Conservation (phyloP, 768 basidiomycete species). For the Sistotremastrum suecicum region DNA sequence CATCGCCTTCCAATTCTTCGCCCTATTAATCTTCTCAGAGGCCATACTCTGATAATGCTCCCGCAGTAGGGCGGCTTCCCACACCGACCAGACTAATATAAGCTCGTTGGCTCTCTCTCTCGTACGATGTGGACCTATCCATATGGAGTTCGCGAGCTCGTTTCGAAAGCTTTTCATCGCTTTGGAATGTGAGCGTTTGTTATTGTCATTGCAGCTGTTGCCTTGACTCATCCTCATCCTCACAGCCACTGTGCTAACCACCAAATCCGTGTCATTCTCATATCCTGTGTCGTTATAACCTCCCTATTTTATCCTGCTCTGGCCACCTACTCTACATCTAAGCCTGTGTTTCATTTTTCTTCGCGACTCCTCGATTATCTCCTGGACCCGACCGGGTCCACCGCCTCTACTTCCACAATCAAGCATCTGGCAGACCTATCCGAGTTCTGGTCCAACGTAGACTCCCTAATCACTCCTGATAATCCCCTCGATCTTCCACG, state of each 20-base stretch:
- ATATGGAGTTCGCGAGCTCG: conserved; percentile 4
- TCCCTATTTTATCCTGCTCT: conserved; percentile 86
- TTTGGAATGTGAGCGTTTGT: conserved; percentile 60
- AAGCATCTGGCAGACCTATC: conserved; percentile 33
- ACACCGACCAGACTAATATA: too few species aligned
- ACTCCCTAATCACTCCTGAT: conserved; percentile 47
- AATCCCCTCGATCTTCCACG: conserved; percentile 60
- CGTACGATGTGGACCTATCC: neutral
- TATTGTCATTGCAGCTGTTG: neutral
- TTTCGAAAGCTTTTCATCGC: conserved; percentile 31
- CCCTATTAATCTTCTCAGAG: too few species aligned
- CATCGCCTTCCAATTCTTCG: too few species aligned
- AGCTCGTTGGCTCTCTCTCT: too few species aligned
- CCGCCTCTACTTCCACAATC: conserved; percentile 35
- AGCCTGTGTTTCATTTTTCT: conserved; percentile 38
- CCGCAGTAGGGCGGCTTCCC: too few species aligned
- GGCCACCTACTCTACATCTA: conserved; percentile 65
- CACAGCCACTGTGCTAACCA: conserved; percentile 77
- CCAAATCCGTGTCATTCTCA: conserved; percentile 79
- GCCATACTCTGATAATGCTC: too few species aligned
- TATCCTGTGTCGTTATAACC: conserved; percentile 78
- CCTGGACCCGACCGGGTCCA: conserved; percentile 38
- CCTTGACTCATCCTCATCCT: neutral
- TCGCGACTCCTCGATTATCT: conserved; percentile 51
- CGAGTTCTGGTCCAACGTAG: conserved; percentile 57